phyloP scores from a whole-genome alignment of 2,329 filamentous ascomycete species.

The Sporothrix brunneoviolacea region DNA sequence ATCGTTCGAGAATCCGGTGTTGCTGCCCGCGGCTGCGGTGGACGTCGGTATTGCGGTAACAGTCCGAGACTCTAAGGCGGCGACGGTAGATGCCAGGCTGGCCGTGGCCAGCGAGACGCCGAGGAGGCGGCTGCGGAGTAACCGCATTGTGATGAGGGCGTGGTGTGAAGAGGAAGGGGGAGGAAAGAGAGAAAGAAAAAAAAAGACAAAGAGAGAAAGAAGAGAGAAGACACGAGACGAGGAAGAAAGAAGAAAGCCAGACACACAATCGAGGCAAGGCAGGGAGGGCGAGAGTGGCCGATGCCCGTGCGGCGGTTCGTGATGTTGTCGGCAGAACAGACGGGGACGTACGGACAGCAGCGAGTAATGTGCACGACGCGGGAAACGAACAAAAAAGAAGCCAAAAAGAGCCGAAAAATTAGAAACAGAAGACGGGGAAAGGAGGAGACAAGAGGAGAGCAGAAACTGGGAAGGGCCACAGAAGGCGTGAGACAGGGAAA shows the following conservation, averaged over 20 bases:
- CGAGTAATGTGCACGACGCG: background rate
- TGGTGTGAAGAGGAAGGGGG: background rate
- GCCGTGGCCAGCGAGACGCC: background rate
- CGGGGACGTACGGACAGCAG: background rate
- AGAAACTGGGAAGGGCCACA: too few species aligned
- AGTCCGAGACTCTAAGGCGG: too few species aligned
- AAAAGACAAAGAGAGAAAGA: background rate
- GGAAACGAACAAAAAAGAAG: background rate
- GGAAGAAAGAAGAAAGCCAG: background rate
- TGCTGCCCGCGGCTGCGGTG: background rate
- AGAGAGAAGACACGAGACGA: background rate
- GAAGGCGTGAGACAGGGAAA: background rate
- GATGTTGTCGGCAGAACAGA: too few species aligned
- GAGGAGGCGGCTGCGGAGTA: background rate
- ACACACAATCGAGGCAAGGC: background rate
- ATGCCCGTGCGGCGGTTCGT: too few species aligned
- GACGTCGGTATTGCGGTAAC: background rate
- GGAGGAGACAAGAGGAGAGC: background rate
- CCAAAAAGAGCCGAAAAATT: background rate
- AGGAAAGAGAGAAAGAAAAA: background rate
- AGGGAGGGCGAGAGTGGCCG: too few species aligned
- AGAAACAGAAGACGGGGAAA: background rate
- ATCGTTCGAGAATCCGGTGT: background rate
- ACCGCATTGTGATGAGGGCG: background rate
- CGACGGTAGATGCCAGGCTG: background rate